Percentiles rank a stretch among this genome's conserved stretches.
Evolutionary conservation across 1,139 yeast genomes (phyloP).

Genomic region (Yamadazyma conglobata): DNA sequence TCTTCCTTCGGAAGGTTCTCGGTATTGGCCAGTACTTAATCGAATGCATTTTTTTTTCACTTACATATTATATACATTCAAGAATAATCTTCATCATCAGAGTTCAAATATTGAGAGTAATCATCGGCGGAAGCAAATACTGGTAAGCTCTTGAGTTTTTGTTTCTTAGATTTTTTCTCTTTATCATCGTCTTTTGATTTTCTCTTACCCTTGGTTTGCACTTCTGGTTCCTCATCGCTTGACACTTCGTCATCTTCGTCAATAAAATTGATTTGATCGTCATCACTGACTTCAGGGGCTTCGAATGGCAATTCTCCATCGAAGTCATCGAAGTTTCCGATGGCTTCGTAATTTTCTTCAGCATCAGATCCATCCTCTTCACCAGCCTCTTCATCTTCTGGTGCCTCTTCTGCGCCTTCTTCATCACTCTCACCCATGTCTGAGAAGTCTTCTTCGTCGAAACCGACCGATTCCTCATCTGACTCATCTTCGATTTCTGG

Average conservation of each 20-base stretch:
- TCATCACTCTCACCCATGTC: constrained; percentile 31
- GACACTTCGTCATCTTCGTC: constrained; percentile 17
- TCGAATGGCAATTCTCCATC: constrained; percentile 32
- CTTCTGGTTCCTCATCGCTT: constrained; percentile 12
- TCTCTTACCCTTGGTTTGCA: constrained; percentile 21
- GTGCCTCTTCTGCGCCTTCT: constrained; percentile 25
- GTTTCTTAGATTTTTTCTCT: constrained; percentile 40
- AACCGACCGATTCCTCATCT: constrained; percentile 44
- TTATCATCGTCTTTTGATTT: constrained; percentile 14
- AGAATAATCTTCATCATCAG: constrained; percentile 51
- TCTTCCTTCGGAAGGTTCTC: too few species aligned
- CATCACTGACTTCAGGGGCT: constrained; percentile 18
- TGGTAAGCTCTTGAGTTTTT: constrained; percentile 68
- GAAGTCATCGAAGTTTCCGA: constrained; percentile 17
- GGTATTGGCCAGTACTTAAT: too few species aligned
- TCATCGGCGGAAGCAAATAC: constrained; percentile 89
- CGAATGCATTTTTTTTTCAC: too few species aligned
- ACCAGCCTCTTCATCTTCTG: constrained; percentile 19
- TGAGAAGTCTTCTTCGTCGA: constrained; percentile 44
- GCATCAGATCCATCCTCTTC: constrained; percentile 15
- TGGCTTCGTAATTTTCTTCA: too few species aligned
- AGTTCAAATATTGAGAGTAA: constrained; percentile 70
- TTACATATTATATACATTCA: constrained; percentile 6
- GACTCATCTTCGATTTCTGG: constrained; percentile 71
- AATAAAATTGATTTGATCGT: constrained; percentile 18